phyloP scores from a whole-genome alignment of 495 filamentous ascomycete species.

The Penicillium egyptiacum region DNA sequence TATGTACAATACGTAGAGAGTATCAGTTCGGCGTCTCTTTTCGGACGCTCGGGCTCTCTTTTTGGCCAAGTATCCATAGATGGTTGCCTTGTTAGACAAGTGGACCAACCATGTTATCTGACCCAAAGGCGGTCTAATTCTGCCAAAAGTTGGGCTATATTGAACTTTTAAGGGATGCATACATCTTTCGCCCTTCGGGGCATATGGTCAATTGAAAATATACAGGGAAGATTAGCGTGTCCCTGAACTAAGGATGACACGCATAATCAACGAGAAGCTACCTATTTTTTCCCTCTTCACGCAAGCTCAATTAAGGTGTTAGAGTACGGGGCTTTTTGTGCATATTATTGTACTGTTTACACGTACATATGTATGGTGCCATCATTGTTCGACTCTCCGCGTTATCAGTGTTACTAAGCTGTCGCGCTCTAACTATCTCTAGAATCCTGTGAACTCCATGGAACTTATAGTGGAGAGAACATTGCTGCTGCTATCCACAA shows the following conservation, averaged over 20 bases:
- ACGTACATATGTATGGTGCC: too few relatives aligned
- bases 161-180: neutral
- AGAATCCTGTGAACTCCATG: too few relatives aligned
- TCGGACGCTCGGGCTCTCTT: neutral
- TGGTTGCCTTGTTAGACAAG: too few relatives aligned
- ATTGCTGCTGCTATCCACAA: too few relatives aligned
- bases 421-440: too few relatives aligned
- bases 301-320: too few relatives aligned
- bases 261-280: slow-evolving; percentile 94
- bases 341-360: too few relatives aligned
- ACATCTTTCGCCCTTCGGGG: slow-evolving; percentile 56
- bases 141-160: neutral
- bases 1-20: neutral
- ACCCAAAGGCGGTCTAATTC: neutral
- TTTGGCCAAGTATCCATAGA: neutral
- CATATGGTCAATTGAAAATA: slow-evolving; percentile 81
- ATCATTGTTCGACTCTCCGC: too few relatives aligned
- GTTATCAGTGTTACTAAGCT: too few relatives aligned
- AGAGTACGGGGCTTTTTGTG: too few relatives aligned
- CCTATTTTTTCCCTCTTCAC: slow-evolving; percentile 51
- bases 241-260: slow-evolving; percentile 99
- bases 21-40: neutral
- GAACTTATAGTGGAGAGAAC: too few relatives aligned
- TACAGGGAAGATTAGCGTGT: slow-evolving; percentile 99
- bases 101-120: too few relatives aligned